Conservation (phyloP, 495 filamentous ascomycete genomes). For the Aspergillus ellipticus region DNA sequence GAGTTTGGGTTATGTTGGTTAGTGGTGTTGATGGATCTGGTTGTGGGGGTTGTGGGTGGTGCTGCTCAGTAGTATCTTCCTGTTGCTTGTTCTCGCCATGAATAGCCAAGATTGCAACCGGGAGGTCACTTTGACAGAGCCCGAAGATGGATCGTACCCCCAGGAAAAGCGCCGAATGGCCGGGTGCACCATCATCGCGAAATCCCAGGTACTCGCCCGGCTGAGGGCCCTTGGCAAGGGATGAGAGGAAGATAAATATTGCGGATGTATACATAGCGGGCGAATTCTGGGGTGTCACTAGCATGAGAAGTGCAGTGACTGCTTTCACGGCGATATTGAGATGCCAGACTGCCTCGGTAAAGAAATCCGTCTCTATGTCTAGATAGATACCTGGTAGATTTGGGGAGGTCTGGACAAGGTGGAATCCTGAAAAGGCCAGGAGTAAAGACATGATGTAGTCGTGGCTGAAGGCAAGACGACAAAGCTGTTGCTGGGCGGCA, state of each 20-base stretch:
- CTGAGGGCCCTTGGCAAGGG: conserved; percentile 6
- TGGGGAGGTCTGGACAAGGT: not conserved
- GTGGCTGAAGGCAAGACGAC: conserved; percentile 8
- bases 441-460: conserved; percentile 13
- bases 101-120: not conserved
- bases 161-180: conserved; percentile 7
- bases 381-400: not conserved
- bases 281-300: not conserved
- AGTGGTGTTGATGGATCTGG: too few species aligned
- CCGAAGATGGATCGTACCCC: conserved; percentile 10
- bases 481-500: not conserved
- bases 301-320: not conserved
- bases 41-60: not conserved
- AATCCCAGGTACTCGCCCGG: conserved; percentile 15
- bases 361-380: not conserved
- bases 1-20: too few species aligned
- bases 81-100: not conserved
- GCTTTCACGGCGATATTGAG: not conserved
- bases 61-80: not conserved
- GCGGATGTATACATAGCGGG: conserved; percentile 3
- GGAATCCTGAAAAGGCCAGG: conserved; percentile 11
- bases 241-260: conserved; percentile 4
- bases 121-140: not conserved
- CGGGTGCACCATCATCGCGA: conserved; percentile 3
- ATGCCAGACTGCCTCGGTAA: conserved; percentile 3